Conservation (phyloP, 805 yeast species). For the Yarrowia yakushimensis region DNA sequence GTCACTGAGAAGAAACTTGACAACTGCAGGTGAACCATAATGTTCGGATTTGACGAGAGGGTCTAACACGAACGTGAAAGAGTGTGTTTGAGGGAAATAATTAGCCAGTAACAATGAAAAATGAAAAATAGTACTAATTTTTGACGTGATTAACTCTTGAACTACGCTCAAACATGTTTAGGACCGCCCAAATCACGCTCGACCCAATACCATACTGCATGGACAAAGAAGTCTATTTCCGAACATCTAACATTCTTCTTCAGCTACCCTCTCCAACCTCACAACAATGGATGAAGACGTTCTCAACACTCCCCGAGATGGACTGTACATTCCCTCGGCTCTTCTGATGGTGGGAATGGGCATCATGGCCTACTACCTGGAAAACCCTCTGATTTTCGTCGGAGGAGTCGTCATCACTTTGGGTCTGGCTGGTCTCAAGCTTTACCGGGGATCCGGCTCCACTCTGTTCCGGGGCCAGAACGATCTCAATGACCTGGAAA, state of each 20-base stretch:
- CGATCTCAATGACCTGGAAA: slow-evolving; percentile 20
- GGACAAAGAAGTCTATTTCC: neutral
- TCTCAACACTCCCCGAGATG: slow-evolving; percentile 13
- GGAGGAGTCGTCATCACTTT: slow-evolving; percentile 14
- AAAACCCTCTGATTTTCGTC: slow-evolving; percentile 10
- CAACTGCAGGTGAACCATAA: neutral
- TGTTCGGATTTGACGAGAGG: neutral
- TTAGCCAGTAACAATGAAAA: accelerated
- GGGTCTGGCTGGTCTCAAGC: slow-evolving; percentile 18
- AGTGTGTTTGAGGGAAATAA: neutral
- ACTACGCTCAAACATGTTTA: neutral
- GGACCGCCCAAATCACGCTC: too few relatives aligned
- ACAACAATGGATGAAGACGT: slow-evolving; percentile 18
- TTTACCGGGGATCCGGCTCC: slow-evolving; percentile 11
- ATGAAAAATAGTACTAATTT: neutral
- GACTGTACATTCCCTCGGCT: slow-evolving; percentile 24
- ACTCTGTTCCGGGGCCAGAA: slow-evolving; percentile 12
- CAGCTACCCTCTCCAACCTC: neutral
- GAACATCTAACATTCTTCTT: neutral
- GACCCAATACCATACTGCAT: neutral
- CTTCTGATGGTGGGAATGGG: slow-evolving; percentile 15
- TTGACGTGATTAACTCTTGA: neutral
- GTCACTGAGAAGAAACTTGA: neutral
- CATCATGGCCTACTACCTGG: slow-evolving; percentile 6
- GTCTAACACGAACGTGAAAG: neutral